Evolutionary conservation across 352 stramenopile genomes (phyloP), one percentile per base, ranked within the genome.

Genomic region (Phytopythium cucurbitacearum): DNA sequence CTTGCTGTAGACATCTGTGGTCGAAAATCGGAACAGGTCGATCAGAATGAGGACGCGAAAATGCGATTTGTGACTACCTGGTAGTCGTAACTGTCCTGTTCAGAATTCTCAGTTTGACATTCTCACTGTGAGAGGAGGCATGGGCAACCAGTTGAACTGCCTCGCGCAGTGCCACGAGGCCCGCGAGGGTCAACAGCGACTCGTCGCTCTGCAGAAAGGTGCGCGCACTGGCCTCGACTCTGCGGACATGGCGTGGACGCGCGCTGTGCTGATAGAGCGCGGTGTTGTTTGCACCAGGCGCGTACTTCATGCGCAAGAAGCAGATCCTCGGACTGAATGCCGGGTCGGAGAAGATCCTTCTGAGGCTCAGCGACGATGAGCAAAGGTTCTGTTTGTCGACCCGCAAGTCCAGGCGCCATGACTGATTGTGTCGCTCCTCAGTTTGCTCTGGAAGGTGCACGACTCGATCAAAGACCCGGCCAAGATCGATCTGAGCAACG

Each of bases 131-230:
- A 40, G 21, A 51, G 35, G n/a, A 51, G 33, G 3, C 12, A 87
- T 93, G 82, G 82, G 82, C 48, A 93, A 93, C 63, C 61, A 78
- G 54, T 71, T 93, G 57, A 91, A 89, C 59, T 93, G 82, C 63
- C 56, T 90, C 12, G 69, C 81, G 69, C 76, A 91, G 60, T 93
- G 82, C 57, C 78, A 84, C 48, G 64, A 71, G 51, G 69, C 81
- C 34, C 71, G 81, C 35, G 80, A 93, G 64, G 69, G 71, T 48
- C 60, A 73, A 32, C 73, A 91, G 69, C 72, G 76, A 4, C 60
- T 90, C 21, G 57, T 87, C 11, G 64, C 86, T n/a, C 76, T 93
- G 4, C 80, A 89, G 39, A 79, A 89, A 87, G 80, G 80, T 85
- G 50, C 5, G 43, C 7, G 28, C 21, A 12, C 4, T 4, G 10